These are phyloP conservation scores for Pyricularia grisea DNA, from an alignment of 2,329 filamentous ascomycete genomes.

Conservation along the genomic window DNA sequence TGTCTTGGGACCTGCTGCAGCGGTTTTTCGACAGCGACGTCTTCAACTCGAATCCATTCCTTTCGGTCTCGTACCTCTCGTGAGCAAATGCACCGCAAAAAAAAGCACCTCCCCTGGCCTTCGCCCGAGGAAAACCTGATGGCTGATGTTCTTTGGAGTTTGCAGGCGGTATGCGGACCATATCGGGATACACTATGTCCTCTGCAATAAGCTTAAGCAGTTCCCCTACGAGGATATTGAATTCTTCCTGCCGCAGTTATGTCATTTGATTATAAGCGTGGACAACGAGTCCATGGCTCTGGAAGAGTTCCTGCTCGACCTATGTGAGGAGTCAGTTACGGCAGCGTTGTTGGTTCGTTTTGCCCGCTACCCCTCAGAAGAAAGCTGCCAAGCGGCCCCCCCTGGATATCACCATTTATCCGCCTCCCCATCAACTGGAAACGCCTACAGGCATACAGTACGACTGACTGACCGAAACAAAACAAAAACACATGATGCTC, in stretches of 20 bases:
- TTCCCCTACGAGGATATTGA: slow-evolving; percentile 88
- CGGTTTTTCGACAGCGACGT: slow-evolving; percentile 89
- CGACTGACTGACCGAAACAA: neutral
- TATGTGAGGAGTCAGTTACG: slow-evolving; percentile 82
- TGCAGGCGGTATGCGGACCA: slow-evolving; percentile 79
- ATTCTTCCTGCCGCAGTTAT: slow-evolving; percentile 83
- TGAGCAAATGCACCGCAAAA: slow-evolving; percentile 28
- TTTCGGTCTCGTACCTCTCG: slow-evolving; percentile 83
- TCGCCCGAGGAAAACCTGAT: neutral
- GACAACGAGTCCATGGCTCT: slow-evolving; percentile 88
- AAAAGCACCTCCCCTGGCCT: neutral
- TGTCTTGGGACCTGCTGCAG: slow-evolving; percentile 82
- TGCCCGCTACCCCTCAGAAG: neutral
- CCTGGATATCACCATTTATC: neutral
- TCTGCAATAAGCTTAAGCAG: slow-evolving; percentile 80
- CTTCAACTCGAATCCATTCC: slow-evolving; percentile 84
- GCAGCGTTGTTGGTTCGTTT: slow-evolving; percentile 66
- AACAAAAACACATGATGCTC: neutral
- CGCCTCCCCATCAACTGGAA: neutral
- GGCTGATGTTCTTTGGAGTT: neutral
- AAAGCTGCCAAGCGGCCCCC: neutral
- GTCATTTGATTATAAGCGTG: slow-evolving; percentile 78
- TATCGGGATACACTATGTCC: slow-evolving; percentile 81
- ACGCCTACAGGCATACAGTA: neutral
- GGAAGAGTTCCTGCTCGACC: slow-evolving; percentile 77